Base-by-base conservation (phyloP, 495 filamentous ascomycete species). In the Platismatia glauca region DNA sequence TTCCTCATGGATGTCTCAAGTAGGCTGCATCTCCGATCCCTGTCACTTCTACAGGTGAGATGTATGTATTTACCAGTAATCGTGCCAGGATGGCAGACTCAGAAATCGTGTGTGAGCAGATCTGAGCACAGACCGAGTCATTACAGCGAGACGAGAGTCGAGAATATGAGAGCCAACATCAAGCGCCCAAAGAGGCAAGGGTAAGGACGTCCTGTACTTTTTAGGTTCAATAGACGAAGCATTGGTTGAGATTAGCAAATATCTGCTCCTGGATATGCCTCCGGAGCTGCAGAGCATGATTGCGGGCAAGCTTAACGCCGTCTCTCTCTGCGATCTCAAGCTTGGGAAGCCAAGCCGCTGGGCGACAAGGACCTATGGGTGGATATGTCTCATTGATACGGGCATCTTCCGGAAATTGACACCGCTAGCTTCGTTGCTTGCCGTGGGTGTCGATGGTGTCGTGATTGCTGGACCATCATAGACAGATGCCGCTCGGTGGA, bases 221-320 rank as follows among this genome's bases (percentile, higher is more conserved):
- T 33, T 15, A 31, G 33, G n/a, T 31, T 20, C 29, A 53, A 29
- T 15, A 7, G 15, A 53, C 16, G 16, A 31, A 33, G 29, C 16
- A 34, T 9, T 53, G 7, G 33, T 5, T 20, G 29, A 20, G 29
- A 53, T 2, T 53, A 53, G 50, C 29, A 53, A 33, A 58, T 58
- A 29, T 35, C 38, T 1, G 29, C 22, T 58, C 24, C 13, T 43
- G n/a, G 11, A 27, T 3, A 27, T 43, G 37, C n/a, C 37, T n/a
- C 37, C 57, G 8, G 37, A 58, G 29, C 7, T 58, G 16, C 57
- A 58, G 29, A 43, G 57, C 24, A 43, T 31, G 57, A 44, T 58
- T n/a, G 57, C 35, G 12, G 22, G 22, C 15, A 18, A 58, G 13
- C 57, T 58, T 1, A 38, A 58, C 9, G 57, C 57, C 8, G 22